Conservation (phyloP, 192 early-diverging fungal genomes). For the Oehlia diaphana region DNA sequence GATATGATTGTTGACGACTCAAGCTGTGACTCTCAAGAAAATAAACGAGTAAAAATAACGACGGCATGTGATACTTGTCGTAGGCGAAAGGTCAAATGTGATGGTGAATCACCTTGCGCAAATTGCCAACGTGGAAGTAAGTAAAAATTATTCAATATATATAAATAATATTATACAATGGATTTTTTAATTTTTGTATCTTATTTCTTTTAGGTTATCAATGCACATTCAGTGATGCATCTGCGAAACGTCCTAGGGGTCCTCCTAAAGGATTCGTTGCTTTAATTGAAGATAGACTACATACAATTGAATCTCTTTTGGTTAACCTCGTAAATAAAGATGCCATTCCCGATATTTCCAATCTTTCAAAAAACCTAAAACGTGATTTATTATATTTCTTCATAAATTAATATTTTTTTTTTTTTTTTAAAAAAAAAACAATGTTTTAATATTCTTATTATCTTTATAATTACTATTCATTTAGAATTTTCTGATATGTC, state of each 20-base stretch:
- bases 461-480: neutral
- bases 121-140: slow-evolving; percentile 35
- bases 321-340: slow-evolving; percentile 50
- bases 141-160: neutral
- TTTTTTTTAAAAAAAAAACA: too few relatives aligned
- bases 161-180: too few relatives aligned
- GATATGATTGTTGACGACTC: slow-evolving; percentile 30
- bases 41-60: slow-evolving; percentile 46
- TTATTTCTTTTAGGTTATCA: slow-evolving; percentile 18
- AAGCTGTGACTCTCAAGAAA: slow-evolving; percentile 10
- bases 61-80: slow-evolving; percentile 46
- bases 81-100: slow-evolving; percentile 46
- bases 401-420: too few relatives aligned
- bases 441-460: too few relatives aligned
- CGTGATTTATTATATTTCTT: neutral
- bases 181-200: too few relatives aligned
- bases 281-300: slow-evolving; percentile 57
- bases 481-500: neutral
- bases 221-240: slow-evolving; percentile 22
- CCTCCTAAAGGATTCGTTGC: slow-evolving; percentile 72
- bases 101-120: slow-evolving; percentile 41
- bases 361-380: slow-evolving; percentile 14
- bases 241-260: slow-evolving; percentile 35
- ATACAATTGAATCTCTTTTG: slow-evolving; percentile 54
- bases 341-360: neutral